Evolutionary conservation across 1,284 basidiomycete genomes (phyloP), one percentile per base, ranked within the genome.

Genomic region (Sanghuangporus sanghuang): DNA sequence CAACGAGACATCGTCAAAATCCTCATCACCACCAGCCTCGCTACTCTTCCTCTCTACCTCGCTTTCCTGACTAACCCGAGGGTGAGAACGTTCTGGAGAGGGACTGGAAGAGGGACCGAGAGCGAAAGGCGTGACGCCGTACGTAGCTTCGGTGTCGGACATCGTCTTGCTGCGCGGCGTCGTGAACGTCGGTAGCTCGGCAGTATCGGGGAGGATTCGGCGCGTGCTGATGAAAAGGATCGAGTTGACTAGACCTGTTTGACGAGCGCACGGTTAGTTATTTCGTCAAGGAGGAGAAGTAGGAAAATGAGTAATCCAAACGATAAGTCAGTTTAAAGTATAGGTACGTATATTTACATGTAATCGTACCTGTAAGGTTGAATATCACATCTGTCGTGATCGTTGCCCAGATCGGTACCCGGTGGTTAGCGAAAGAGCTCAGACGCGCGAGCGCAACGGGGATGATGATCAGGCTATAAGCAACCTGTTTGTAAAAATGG

Each of bases 371-470:
- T 9, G 71, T 76, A 38, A 76, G 68, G 57, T 76, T 77, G 69
- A 76, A 77, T 9, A 76, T 66, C 5, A 73, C 65, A 54, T 68
- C 75, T 5, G 73, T 69, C 1, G 71, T 49, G 14, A 75, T 66
- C 4, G 68, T 73, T n/a, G 70, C 68, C 64, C 70, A 70, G 64
- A 74, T 73, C 1, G 77, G 74, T 0, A 77, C 73, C 18, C 63
- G 56, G 21, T 66, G 64, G 9, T 74, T 74, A 6, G 70, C 66
- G 62, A 75, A 75, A 52, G 72, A 67, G 23, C 67, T 68, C n/a
- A 78, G 68, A 9, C 76, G 72, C 32, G 73, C 68, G 5, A 76
- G 60, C 9, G 71, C 72, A 59, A 77, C 73, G 1, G 76, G 77
- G 11, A 77, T 63, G 54, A 78, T 67, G 59, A 76, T 60, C 3